A percentile compares a stretch with the other conserved stretches of the same genome.
Evolutionary conservation across 148 eudicot genomes (phyloP).

Genomic region (Pharnaceum exiguum): DNA sequence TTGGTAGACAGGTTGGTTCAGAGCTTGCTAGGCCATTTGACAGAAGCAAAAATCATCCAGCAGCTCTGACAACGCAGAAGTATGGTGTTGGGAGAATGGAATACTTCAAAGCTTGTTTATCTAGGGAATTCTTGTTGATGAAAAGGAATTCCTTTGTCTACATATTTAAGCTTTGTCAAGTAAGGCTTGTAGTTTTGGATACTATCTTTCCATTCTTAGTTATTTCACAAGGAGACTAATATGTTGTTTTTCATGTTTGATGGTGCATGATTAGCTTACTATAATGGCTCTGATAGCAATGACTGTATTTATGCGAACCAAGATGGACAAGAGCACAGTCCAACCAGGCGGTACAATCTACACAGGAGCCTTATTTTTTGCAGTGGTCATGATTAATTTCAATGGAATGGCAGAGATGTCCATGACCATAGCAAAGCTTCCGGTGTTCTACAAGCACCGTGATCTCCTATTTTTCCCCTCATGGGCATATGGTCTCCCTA

Average conservation of each 20-base stretch:
- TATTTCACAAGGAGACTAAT: constrained; percentile 2
- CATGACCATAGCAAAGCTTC: constrained; percentile 49
- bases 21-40: constrained; percentile 56
- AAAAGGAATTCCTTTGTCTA: constrained; percentile 74
- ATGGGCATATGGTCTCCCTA: constrained; percentile 74
- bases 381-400: constrained; percentile 44
- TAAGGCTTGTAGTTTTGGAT: constrained; percentile 16
- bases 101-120: constrained; percentile 42
- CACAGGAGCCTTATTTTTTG: constrained; percentile 53
- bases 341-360: constrained; percentile 34
- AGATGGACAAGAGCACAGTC: constrained; percentile 39
- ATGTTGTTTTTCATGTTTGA: neutral
- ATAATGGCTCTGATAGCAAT: constrained; percentile 48
- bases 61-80: constrained; percentile 57
- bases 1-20: constrained; percentile 36
- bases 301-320: constrained; percentile 63
- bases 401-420: constrained; percentile 63
- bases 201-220: neutral
- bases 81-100: constrained; percentile 51
- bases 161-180: constrained; percentile 51
- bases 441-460: constrained; percentile 68
- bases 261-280: constrained; percentile 40
- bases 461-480: constrained; percentile 63
- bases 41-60: constrained; percentile 63
- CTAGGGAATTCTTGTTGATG: constrained; percentile 64